Base-by-base conservation (phyloP, 371 early-diverging fungal genomes). In the Syncephalastrum sp. region DNA sequence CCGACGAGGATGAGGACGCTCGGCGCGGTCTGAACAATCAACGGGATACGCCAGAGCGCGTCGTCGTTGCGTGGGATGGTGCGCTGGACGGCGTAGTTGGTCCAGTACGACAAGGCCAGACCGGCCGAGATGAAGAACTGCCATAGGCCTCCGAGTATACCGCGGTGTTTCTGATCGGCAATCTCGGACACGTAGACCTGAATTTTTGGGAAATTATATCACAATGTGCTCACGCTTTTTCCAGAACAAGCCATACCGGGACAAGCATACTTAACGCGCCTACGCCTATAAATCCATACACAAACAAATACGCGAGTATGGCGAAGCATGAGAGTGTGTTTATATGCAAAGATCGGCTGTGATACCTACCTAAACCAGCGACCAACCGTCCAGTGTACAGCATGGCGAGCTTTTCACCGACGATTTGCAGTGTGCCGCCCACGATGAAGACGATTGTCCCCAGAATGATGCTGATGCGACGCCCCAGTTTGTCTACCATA, bases 101-200 rank as follows among this genome's bases (percentile, higher is more conserved):
- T 63, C 74, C 74, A 73, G 27, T 69, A 73, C 1, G 74, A 73
- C 16, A 61, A 23, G 3, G 74, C 70, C 14, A 73, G 51, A 1
- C 74, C 74, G 17, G 63, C 62, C 7, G 70, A 59, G 27, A 73
- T 69, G 42, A 68, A 73, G n/a, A 73, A 64, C 60, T 63, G 65
- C 68, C 70, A 74, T 21, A 74, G 16, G 3, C 66, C 65, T 24
- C 70, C 71, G 10, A 74, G 24, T 19, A 57, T 33, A 0, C 74
- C 74, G 15, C 74, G 53, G 3, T 68, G 67, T 3, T 51, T 63
- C 29, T 69, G 66, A 42, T 65, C 67, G 4, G 72, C 67, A 14
- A 72, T 69, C 42, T 72, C 72, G 16, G 72, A 67, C 23, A 72
- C 68, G 47, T 72, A 72, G 15, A 72, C 57, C 67, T 67, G 49